phyloP scores from a whole-genome alignment of 805 yeast species.

The Ogataea kodamae region DNA sequence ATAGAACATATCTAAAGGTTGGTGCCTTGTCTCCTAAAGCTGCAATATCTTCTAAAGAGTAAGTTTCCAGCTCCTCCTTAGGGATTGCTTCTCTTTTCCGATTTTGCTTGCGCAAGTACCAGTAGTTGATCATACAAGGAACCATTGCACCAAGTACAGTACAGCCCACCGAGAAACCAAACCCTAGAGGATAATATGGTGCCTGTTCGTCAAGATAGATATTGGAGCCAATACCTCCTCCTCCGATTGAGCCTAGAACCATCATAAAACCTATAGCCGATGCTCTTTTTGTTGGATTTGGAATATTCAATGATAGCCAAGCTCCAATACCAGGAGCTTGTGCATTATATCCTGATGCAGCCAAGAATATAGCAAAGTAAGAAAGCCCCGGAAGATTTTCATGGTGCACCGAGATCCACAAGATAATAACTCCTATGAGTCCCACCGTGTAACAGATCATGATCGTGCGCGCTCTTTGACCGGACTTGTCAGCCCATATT shows the following conservation, averaged over 20 bases:
- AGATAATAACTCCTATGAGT: constrained; percentile 36
- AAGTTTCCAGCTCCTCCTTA: constrained; percentile 21
- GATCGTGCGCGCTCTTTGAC: constrained; percentile 35
- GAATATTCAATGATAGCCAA: constrained; percentile 18
- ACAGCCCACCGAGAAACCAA: constrained; percentile 19
- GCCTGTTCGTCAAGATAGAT: constrained; percentile 17
- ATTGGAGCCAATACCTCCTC: constrained; percentile 21
- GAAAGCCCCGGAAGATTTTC: constrained; percentile 38
- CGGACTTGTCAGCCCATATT: constrained; percentile 30
- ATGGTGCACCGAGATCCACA: constrained; percentile 41
- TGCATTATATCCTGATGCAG: constrained; percentile 38
- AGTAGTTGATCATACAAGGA: constrained; percentile 18
- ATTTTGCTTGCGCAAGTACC: constrained; percentile 13
- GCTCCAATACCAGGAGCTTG: constrained; percentile 23
- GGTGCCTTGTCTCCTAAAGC: constrained; percentile 44
- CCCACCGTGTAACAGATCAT: constrained; percentile 37
- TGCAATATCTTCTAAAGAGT: constrained; percentile 30
- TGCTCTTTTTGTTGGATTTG: constrained; percentile 37
- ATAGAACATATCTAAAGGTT: constrained; percentile 31
- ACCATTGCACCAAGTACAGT: constrained; percentile 20
- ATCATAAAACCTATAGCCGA: constrained; percentile 44
- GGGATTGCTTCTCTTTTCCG: constrained; percentile 8
- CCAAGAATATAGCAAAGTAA: constrained; percentile 40
- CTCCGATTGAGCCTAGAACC: constrained; percentile 35
- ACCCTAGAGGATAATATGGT: constrained; percentile 20